Evolutionary conservation across 768 basidiomycete species (phyloP).

Genomic region (Suillus americanus): DNA sequence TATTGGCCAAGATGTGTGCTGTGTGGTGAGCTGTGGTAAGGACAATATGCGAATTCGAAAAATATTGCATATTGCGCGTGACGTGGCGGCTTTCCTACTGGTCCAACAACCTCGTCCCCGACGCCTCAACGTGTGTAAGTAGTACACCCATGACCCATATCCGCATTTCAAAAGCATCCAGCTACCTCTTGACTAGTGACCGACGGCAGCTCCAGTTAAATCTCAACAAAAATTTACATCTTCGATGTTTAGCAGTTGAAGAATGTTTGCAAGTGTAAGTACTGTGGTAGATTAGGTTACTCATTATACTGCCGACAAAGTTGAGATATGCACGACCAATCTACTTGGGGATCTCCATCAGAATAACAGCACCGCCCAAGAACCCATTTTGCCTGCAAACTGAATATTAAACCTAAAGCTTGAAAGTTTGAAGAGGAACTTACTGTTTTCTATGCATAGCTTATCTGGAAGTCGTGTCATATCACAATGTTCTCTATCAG

Average conservation of each 20-base stretch:
- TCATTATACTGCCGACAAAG: not conserved
- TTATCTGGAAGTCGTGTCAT: not conserved
- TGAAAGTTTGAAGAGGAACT: not conserved
- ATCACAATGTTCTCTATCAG: not conserved
- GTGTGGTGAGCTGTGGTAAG: not conserved
- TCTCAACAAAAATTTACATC: not conserved
- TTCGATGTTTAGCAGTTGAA: too few species aligned
- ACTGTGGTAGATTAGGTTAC: not conserved
- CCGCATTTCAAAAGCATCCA: not conserved
- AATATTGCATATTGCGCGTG: not conserved
- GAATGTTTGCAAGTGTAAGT: too few species aligned
- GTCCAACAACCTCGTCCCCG: not conserved
- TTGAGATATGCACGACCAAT: not conserved
- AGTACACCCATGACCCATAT: not conserved
- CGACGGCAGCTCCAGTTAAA: not conserved
- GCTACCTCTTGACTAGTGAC: not conserved
- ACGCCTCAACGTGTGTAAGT: not conserved
- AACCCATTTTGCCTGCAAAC: not conserved
- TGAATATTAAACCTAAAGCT: not conserved
- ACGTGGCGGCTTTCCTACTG: not conserved
- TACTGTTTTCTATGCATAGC: not conserved
- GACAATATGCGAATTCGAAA: not conserved
- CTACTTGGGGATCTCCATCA: not conserved
- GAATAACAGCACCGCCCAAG: not conserved
- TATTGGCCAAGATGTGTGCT: not conserved